Conservation (phyloP, 73 alveolate genomes). For the Paramecium sexaurelia region DNA sequence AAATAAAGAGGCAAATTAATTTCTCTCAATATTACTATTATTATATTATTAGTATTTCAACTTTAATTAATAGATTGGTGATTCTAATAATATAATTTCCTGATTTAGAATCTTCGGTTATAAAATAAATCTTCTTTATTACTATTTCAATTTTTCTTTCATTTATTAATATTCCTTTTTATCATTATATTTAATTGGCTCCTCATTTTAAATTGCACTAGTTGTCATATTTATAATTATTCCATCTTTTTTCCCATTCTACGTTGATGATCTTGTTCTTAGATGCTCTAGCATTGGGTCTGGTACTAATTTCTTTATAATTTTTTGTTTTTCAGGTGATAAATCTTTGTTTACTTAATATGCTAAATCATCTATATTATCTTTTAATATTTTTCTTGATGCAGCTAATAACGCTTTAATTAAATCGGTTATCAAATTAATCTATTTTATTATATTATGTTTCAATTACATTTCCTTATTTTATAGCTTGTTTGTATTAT, state of each 20-base stretch:
- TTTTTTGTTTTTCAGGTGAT: not conserved
- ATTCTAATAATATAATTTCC: not conserved
- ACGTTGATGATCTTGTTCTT: constrained; percentile 45
- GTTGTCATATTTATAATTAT: not conserved
- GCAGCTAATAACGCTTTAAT: constrained; percentile 9
- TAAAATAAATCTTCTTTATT: not conserved
- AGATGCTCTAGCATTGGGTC: not conserved
- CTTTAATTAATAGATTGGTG: constrained; percentile 13
- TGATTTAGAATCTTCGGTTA: not conserved
- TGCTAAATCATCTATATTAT: constrained; percentile 42
- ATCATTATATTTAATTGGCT: not conserved
- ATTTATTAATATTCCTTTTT: not conserved
- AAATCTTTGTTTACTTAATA: not conserved
- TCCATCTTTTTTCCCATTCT: constrained; percentile 19
- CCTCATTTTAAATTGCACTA: not conserved
- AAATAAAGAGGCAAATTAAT: not conserved
- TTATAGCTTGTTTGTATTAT: not conserved
- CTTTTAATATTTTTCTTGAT: constrained; percentile 14
- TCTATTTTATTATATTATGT: not conserved
- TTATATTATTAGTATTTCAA: not conserved
- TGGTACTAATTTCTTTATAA: not conserved
- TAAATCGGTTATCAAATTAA: constrained; percentile 15
- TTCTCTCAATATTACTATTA: not conserved
- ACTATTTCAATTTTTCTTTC: not conserved
- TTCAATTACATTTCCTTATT: constrained; percentile 25